phyloP scores from a whole-genome alignment of 257 asterid species.

The Cordia subcordata region DNA sequence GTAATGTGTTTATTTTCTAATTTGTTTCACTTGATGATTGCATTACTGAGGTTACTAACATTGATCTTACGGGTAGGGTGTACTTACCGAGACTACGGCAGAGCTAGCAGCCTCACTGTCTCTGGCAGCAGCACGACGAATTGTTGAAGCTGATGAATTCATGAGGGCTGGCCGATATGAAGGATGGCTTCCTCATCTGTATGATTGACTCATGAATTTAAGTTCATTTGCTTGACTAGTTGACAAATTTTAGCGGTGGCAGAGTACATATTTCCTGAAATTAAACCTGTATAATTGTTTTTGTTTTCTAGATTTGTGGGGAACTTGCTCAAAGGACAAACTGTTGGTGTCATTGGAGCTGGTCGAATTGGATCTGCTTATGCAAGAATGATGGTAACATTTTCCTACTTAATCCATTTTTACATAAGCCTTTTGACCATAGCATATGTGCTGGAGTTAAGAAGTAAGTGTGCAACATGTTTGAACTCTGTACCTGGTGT shows the following conservation, averaged over 20 bases:
- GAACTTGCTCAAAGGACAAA: conserved; percentile 93
- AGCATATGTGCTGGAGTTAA: too few relatives aligned
- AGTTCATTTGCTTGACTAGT: not conserved
- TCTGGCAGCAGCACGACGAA: conserved; percentile 84
- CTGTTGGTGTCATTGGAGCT: conserved; percentile 96
- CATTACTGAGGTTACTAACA: not conserved
- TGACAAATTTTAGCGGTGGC: not conserved
- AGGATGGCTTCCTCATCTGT: conserved; percentile 99
- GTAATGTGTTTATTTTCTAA: not conserved
- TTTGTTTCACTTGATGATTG: not conserved
- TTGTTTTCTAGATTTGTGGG: conserved; percentile 65
- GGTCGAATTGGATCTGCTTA: conserved; percentile 98
- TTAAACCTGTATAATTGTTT: too few relatives aligned
- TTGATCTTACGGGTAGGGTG: conserved; percentile 49
- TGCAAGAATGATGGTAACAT: conserved; percentile 96
- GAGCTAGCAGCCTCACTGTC: conserved; percentile 95
- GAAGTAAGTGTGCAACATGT: too few relatives aligned
- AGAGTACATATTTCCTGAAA: not conserved
- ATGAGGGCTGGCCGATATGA: conserved; percentile 93
- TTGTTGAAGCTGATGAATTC: conserved; percentile 95
- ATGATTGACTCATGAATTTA: conserved; percentile 13
- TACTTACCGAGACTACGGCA: conserved; percentile 93
- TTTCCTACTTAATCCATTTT: not conserved
- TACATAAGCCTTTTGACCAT: not conserved
- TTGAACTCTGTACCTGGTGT: too few relatives aligned